phyloP scores from a whole-genome alignment of 192 early-diverging fungal genomes.

The Coemansia sp. region DNA sequence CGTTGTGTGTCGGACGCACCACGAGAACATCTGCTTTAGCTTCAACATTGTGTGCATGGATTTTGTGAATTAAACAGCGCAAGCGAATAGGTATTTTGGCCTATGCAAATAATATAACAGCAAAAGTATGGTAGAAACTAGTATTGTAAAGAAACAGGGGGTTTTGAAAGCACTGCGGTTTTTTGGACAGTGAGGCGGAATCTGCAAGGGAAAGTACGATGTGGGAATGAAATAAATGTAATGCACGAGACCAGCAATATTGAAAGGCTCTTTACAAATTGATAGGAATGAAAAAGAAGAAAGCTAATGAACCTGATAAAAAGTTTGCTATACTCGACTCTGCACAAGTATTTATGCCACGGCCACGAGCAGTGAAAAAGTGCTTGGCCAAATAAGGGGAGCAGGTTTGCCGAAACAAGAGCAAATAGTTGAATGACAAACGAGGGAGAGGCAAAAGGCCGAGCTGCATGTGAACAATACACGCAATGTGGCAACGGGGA shows the following conservation, averaged over 20 bases:
- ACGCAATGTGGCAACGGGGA: slow-evolving; percentile 1
- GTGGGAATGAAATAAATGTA: slow-evolving; percentile 3
- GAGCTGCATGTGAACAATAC: slow-evolving; percentile 9
- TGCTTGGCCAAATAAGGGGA: not conserved
- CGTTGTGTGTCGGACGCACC: slow-evolving; percentile 33
- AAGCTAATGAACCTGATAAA: not conserved
- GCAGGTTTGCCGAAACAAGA: not conserved
- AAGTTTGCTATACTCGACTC: not conserved
- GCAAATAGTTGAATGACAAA: not conserved
- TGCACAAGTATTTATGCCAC: slow-evolving; percentile 3
- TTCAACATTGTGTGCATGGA: slow-evolving; percentile 9
- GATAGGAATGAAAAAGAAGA: not conserved
- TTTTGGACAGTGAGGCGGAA: not conserved
- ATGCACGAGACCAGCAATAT: not conserved
- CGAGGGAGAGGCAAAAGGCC: not conserved
- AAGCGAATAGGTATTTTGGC: too few species aligned
- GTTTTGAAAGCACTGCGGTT: not conserved
- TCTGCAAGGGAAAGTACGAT: not conserved
- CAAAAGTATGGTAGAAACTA: not conserved
- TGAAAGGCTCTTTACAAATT: not conserved
- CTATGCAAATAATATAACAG: too few species aligned
- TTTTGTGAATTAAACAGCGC: not conserved
- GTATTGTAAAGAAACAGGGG: not conserved
- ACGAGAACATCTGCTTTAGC: slow-evolving; percentile 34
- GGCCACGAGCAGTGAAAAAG: not conserved